phyloP scores from a whole-genome alignment of 164 flowering plant species.

The Liquidambar formosana region DNA sequence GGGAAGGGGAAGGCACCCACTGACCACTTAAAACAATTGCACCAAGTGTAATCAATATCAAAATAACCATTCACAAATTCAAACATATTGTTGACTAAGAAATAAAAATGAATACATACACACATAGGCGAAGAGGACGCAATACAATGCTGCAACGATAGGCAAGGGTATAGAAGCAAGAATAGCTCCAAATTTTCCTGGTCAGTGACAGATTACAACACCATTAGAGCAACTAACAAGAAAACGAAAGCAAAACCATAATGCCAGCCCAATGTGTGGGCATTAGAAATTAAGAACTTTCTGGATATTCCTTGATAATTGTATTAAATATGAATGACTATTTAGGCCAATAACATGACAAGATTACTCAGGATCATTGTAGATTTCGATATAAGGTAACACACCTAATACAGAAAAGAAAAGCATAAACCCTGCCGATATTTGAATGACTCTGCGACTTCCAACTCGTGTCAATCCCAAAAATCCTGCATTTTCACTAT shows the following conservation, averaged over 20 bases:
- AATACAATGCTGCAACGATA: slow-evolving; percentile 63
- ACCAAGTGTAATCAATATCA: neutral
- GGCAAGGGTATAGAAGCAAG: slow-evolving; percentile 72
- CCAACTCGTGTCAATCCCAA: slow-evolving; percentile 64
- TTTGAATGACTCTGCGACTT: slow-evolving; percentile 64
- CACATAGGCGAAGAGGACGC: slow-evolving; percentile 63
- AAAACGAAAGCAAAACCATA: neutral
- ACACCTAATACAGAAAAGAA: slow-evolving; percentile 73
- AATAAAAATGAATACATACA: slow-evolving; percentile 32
- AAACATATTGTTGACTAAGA: neutral
- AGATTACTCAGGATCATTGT: neutral
- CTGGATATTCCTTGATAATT: no score
- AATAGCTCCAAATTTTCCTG: slow-evolving; percentile 76
- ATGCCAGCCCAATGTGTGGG: neutral
- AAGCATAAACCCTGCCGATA: slow-evolving; percentile 71
- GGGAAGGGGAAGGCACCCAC: no score
- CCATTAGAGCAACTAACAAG: neutral
- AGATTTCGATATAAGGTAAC: neutral
- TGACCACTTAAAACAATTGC: no score
- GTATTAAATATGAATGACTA: no score
- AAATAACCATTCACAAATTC: neutral
- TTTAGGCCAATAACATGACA: no score
- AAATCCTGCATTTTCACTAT: slow-evolving; percentile 67
- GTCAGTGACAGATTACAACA: neutral
- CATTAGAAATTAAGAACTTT: neutral